Percentiles rank a stretch among this genome's conserved stretches.
phyloP scores from a whole-genome alignment of 495 filamentous ascomycete species.

The Neurospora tetraspora region DNA sequence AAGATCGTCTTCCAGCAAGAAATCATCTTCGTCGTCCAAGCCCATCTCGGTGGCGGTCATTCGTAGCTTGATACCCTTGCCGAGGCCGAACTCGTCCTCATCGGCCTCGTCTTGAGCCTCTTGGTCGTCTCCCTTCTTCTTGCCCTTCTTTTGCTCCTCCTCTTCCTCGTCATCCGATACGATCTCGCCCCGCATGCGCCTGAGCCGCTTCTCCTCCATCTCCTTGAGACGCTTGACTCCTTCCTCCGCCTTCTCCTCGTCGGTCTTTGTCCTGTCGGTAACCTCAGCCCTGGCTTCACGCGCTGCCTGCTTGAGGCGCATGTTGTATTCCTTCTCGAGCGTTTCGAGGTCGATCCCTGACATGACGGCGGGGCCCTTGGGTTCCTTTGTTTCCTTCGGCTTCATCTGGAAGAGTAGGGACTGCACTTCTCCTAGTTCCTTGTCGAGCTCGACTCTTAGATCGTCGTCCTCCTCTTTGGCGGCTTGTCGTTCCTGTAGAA shows the following conservation, averaged over 20 bases:
- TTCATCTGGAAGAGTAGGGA: conserved; percentile 46
- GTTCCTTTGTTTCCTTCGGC: conserved; percentile 35
- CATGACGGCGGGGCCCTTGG: conserved; percentile 48
- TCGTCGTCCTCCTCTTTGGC: conserved; percentile 92
- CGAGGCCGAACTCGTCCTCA: conserved; percentile 45
- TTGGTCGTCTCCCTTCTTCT: conserved; percentile 23
- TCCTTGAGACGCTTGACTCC: conserved; percentile 64
- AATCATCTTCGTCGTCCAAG: conserved; percentile 88
- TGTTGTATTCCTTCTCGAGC: conserved; percentile 76
- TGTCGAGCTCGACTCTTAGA: conserved; percentile 43
- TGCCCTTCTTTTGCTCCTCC: conserved; percentile 35
- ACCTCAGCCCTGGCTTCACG: conserved; percentile 75
- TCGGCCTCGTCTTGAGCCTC: conserved; percentile 30
- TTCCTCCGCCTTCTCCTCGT: conserved; percentile 72
- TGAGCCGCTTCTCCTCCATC: conserved; percentile 66
- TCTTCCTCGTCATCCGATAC: conserved; percentile 41
- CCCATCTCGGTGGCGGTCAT: conserved; percentile 38
- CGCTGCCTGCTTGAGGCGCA: conserved; percentile 67
- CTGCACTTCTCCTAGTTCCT: conserved; percentile 71
- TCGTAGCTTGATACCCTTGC: conserved; percentile 40
- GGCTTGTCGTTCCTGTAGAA: conserved; percentile 52
- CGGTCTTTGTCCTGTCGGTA: conserved; percentile 79
- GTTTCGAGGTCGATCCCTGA: conserved; percentile 50
- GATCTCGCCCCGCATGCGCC: conserved; percentile 62
- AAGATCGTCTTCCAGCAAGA: conserved; percentile 78